Percentiles rank a stretch among this genome's conserved stretches.
Conservation (phyloP, 1,284 basidiomycete genomes). For the Mycena sp. region DNA sequence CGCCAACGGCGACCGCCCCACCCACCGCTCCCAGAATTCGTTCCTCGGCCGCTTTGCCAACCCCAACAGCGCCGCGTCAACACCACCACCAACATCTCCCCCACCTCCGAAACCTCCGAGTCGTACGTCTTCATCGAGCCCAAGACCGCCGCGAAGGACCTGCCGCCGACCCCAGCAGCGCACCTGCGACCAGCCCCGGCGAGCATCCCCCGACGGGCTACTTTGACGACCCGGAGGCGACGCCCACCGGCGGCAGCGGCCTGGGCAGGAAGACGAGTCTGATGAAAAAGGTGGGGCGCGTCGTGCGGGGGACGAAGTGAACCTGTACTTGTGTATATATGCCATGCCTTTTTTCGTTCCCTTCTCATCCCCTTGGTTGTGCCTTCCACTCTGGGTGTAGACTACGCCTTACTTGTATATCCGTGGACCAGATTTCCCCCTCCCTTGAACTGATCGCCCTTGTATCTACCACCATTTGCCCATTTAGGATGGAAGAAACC, state of each 20-base stretch:
- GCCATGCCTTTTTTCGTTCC: constrained; percentile 15
- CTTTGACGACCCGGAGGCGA: constrained; percentile 53
- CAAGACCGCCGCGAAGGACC: constrained; percentile 67
- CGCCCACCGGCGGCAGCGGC: constrained; percentile 48
- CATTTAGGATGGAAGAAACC: constrained; percentile 27
- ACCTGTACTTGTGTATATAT: constrained; percentile 18
- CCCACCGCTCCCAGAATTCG: constrained; percentile 75
- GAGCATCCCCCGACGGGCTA: constrained; percentile 48
- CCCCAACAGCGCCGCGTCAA: constrained; percentile 35
- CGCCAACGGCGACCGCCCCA: constrained; percentile 53
- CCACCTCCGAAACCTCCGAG: constrained; percentile 55
- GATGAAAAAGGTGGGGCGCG: constrained; percentile 80
- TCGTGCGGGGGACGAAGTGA: constrained; percentile 60
- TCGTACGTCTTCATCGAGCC: constrained; percentile 73
- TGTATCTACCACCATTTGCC: constrained; percentile 29
- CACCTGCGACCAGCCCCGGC: constrained; percentile 32
- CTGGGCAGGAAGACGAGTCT: constrained; percentile 80
- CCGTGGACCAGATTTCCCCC: constrained; percentile 25
- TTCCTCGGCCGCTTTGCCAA: constrained; percentile 76
- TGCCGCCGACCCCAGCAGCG: constrained; percentile 59
- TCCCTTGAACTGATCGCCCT: constrained; percentile 23
- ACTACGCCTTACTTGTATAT: constrained; percentile 24
- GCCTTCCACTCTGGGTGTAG: constrained; percentile 22
- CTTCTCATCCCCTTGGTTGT: constrained; percentile 24
- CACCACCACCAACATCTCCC: constrained; percentile 22